A percentile compares a stretch with the other conserved stretches of the same genome.
Conservation (phyloP, 352 stramenopile species). For the Pythium vanterpoolii region DNA sequence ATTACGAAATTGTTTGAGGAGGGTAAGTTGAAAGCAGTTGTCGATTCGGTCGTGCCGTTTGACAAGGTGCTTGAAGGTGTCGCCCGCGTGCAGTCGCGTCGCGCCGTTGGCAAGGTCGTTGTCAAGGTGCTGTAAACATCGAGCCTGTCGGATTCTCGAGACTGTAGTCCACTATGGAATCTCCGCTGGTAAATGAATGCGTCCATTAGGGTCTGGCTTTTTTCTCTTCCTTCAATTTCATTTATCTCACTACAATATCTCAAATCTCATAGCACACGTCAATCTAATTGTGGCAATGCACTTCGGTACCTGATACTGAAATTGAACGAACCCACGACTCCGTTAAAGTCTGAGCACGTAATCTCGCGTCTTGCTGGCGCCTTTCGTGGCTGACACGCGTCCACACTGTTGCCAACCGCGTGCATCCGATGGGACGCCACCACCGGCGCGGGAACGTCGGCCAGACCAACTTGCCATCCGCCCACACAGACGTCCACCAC, state of each 20-base stretch:
- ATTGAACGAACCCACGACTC: no score
- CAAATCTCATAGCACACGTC: no score
- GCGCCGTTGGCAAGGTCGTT: conserved; percentile 34
- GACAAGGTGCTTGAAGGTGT: conserved; percentile 45
- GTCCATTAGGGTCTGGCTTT: no score
- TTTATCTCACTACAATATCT: no score
- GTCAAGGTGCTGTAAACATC: conserved; percentile 13
- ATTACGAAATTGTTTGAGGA: conserved; percentile 41
- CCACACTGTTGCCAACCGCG: not conserved
- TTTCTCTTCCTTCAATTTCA: no score
- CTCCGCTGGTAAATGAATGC: no score
- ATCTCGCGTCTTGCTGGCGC: no score
- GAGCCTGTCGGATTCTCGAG: no score
- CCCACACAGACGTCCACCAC: conserved; percentile 9
- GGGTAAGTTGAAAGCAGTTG: conserved; percentile 32
- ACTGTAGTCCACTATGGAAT: no score
- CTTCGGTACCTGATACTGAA: no score
- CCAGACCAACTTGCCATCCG: conserved; percentile 19
- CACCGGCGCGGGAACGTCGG: conserved; percentile 21
- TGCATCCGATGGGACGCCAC: conserved; percentile 13
- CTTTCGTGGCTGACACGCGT: not conserved
- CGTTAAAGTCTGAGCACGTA: no score
- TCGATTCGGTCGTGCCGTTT: conserved; percentile 47
- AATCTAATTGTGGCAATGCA: no score
- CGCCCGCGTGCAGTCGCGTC: conserved; percentile 37